These are phyloP conservation scores for Eimeria falciformis DNA, from an alignment of 169 alveolate genomes.

Conservation along the genomic window DNA sequence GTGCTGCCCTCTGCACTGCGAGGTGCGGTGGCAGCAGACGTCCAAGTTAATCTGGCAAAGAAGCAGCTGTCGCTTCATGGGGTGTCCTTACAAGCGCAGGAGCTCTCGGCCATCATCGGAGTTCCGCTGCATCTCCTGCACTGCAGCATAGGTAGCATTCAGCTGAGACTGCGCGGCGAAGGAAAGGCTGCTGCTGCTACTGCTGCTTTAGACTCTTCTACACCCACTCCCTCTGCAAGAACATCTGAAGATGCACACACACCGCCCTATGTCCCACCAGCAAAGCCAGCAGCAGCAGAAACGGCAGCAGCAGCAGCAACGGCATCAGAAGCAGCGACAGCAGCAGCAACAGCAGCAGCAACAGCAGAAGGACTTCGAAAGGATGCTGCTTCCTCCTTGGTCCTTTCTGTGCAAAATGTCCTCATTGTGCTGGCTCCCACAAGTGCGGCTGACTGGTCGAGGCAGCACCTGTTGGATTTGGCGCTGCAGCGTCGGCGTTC, in stretches of 20 bases:
- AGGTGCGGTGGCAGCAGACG: constrained; percentile 68
- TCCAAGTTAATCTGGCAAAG: constrained; percentile 15
- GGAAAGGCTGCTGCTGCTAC: background rate
- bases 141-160: constrained; percentile 59
- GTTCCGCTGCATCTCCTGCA: constrained; percentile 65
- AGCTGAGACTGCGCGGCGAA: constrained; percentile 22
- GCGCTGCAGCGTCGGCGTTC: constrained; percentile 67
- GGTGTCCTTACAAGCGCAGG: constrained; percentile 53
- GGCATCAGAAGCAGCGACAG: background rate
- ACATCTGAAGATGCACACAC: background rate
- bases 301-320: background rate
- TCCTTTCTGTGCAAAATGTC: constrained; percentile 37
- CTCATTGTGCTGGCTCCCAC: constrained; percentile 46
- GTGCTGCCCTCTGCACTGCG: constrained; percentile 52
- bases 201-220: background rate
- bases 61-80: constrained; percentile 51
- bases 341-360: constrained; percentile 35
- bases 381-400: background rate
- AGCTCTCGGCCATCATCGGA: constrained; percentile 44
- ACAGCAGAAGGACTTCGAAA: background rate
- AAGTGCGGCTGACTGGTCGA: constrained; percentile 50
- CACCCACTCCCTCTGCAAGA: background rate
- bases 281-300: background rate
- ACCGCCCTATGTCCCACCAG: background rate
- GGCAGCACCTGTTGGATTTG: constrained; percentile 43